Percentiles rank a stretch among this genome's conserved stretches.
phyloP scores from a whole-genome alignment of 1,284 basidiomycete species.

The Ganoderma boninense region DNA sequence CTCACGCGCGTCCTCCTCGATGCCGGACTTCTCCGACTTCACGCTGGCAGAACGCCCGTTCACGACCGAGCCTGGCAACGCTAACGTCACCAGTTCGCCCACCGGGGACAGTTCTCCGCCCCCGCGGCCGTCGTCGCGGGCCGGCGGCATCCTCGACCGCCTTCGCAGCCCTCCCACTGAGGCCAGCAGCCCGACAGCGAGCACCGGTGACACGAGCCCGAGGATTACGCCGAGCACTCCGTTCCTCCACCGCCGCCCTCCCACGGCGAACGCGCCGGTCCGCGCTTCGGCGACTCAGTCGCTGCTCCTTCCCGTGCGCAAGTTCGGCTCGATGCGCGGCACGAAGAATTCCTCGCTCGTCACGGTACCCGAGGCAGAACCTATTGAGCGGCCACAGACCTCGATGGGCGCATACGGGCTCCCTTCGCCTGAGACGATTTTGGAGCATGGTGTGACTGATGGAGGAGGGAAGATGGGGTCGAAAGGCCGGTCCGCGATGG shows the following conservation, averaged over 20 bases:
- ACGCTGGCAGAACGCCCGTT: not conserved
- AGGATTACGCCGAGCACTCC: not conserved
- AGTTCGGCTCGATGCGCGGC: constrained; percentile 8
- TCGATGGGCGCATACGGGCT: constrained; percentile 14
- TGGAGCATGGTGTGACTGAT: not conserved
- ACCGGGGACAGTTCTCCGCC: not conserved
- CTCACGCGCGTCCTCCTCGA: constrained; percentile 11
- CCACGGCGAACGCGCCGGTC: constrained; percentile 12
- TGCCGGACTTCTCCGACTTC: constrained; percentile 17
- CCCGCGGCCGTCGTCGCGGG: not conserved
- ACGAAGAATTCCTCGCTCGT: constrained; percentile 20
- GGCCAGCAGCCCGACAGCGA: not conserved
- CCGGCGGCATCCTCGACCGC: constrained; percentile 10
- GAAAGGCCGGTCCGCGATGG: constrained; percentile 9
- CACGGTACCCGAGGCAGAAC: constrained; percentile 18
- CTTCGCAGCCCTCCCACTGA: not conserved
- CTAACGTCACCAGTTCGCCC: not conserved
- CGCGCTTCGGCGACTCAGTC: constrained; percentile 14
- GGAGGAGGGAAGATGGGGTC: not conserved
- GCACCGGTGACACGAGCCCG: not conserved
- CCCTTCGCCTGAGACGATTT: not conserved
- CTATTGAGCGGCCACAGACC: constrained; percentile 13
- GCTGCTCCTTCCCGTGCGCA: constrained; percentile 6
- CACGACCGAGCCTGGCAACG: not conserved
- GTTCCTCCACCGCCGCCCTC: constrained; percentile 1